A percentile compares a stretch with the other conserved stretches of the same genome.
These are phyloP conservation scores for Cenchrus americanus DNA, from an alignment of 176 grass and related monocot species.

Conservation along the genomic window DNA sequence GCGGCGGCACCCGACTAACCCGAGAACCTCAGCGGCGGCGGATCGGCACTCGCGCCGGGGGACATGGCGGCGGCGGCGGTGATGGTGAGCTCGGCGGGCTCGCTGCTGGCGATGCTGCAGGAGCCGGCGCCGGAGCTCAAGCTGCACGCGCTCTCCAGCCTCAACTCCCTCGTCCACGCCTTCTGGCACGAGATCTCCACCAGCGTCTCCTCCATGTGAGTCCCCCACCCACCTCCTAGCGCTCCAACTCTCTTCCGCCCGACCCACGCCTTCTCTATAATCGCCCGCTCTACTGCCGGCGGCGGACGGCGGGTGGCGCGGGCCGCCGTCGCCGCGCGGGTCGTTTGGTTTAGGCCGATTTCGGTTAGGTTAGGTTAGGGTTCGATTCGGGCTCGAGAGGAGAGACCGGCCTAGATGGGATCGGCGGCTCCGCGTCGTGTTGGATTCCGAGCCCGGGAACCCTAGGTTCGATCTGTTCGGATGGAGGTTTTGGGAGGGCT, in stretches of 20 bases:
- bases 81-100: conserved; percentile 78
- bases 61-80: conserved; percentile 40
- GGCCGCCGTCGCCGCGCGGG: not conserved
- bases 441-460: conserved; percentile 36
- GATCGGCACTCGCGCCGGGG: not conserved
- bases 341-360: not conserved
- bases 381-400: not conserved
- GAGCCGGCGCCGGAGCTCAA: conserved; percentile 78
- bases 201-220: conserved; percentile 77
- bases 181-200: conserved; percentile 96
- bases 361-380: conserved; percentile 1
- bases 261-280: not conserved
- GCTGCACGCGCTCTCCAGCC: conserved; percentile 72
- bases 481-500: conserved; percentile 14
- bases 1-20: not conserved
- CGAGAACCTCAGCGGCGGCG: not conserved
- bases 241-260: too few species aligned
- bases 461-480: conserved; percentile 40
- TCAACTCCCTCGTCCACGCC: conserved; percentile 77
- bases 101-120: conserved; percentile 76
- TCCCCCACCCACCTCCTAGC: too few species aligned
- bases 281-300: not conserved
- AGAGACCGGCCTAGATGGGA: not conserved
- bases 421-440: not conserved
- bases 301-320: not conserved